Evolutionary conservation across 768 basidiomycete species (phyloP), one percentile per base, ranked within the genome.

Genomic region (Xerocomellus amylosporus): DNA sequence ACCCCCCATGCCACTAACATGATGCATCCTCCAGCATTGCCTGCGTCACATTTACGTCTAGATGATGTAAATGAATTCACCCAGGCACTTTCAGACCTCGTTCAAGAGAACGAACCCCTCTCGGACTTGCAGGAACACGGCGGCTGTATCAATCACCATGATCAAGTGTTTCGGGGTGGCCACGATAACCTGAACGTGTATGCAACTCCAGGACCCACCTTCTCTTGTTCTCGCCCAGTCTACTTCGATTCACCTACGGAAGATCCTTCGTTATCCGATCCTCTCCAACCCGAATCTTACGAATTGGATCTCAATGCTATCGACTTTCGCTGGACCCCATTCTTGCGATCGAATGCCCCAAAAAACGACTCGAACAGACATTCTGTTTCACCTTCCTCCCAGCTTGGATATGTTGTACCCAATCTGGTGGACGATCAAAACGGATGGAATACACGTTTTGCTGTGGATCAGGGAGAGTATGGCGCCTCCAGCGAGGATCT

Each of bases 281-380:
- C 75, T 59, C 65, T 75, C 36, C 65, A 73, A 30, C 58, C 68
- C 34, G 64, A 64, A 46, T 66, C 67, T 45, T 77, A 73, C 56
- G 70, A 72, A 26, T 59, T 80, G 39, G 73, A 77, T 55, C 66
- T 74, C 37, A 65, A 71, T 7, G 61, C 62, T 5, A 67, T 86
- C 9, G 80, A 80, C 60, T 87, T 86, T 58, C 74, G 64, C 48
- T 86, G 85, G 85, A 66, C 71, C 43, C 77, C 78, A 9, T 87
- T 85, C 58, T 64, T 74, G 54, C 59, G 60, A 49, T 72, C 62
- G 40, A 50, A 62, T 56, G 12, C 42, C 49, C 54, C 49, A 48
- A 59, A 57, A 44, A 43, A 41, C 7, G 28, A 46, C 15, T 51
- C 17, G 26, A 46, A 41, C 34, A 37, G 31, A 44, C 40, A 2